A percentile compares a stretch with the other conserved stretches of the same genome.
Evolutionary conservation across 2,329 filamentous ascomycete species (phyloP).

Genomic region (Phyllachora maydis): DNA sequence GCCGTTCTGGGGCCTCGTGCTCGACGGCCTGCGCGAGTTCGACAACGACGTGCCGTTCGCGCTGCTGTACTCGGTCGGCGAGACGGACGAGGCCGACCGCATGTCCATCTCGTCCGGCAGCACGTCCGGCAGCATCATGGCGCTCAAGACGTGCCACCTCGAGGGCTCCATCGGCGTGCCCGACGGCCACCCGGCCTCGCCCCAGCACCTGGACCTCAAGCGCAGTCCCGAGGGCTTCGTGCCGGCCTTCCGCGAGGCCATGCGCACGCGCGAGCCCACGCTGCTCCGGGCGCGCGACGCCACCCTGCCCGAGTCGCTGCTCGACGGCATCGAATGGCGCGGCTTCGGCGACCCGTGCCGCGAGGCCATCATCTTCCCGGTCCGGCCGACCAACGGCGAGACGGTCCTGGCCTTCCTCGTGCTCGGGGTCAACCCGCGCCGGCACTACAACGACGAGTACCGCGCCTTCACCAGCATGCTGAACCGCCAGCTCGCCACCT

Average conservation of each 20-base stretch:
- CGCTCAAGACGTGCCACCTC: slow-evolving; percentile 13
- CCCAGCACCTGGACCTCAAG: slow-evolving; percentile 13
- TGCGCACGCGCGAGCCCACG: slow-evolving; percentile 14
- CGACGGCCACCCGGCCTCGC: slow-evolving; percentile 11
- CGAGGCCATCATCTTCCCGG: slow-evolving; percentile 37
- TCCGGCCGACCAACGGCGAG: slow-evolving; percentile 36
- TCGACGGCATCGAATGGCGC: slow-evolving; percentile 29
- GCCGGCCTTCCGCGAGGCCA: slow-evolving; percentile 15
- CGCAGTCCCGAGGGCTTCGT: slow-evolving; percentile 13
- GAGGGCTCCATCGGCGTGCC: slow-evolving; percentile 15
- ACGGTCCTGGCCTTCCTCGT: slow-evolving; percentile 38
- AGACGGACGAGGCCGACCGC: slow-evolving; percentile 13
- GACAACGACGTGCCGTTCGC: slow-evolving; percentile 18
- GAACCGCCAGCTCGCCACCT: slow-evolving; percentile 31
- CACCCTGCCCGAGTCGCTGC: slow-evolving; percentile 27
- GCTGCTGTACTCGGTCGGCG: slow-evolving; percentile 17
- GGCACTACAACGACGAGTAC: slow-evolving; percentile 44
- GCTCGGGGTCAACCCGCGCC: slow-evolving; percentile 37
- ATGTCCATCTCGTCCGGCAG: slow-evolving; percentile 13
- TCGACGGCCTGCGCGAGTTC: slow-evolving; percentile 13
- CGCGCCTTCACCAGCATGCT: slow-evolving; percentile 28
- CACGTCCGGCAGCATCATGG: slow-evolving; percentile 16
- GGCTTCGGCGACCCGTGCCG: slow-evolving; percentile 34
- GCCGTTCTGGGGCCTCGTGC: slow-evolving; percentile 12
- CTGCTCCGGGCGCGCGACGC: slow-evolving; percentile 12